A percentile compares a stretch with the other conserved stretches of the same genome.
Evolutionary conservation across 768 basidiomycete species (phyloP).

Genomic region (Pulveroboletus frians): DNA sequence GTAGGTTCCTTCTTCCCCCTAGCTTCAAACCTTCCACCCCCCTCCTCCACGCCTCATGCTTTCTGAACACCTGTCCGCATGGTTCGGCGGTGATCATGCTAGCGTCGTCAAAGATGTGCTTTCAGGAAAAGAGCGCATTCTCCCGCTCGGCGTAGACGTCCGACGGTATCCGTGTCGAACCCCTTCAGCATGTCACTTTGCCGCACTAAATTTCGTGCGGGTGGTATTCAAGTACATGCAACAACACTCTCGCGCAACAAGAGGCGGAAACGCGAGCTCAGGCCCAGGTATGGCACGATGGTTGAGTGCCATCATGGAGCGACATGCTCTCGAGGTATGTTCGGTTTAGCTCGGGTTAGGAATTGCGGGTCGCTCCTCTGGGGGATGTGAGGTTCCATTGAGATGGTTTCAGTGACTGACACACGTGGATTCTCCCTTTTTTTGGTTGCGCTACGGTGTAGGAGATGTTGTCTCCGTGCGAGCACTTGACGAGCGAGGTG

Average conservation of each 20-base stretch:
- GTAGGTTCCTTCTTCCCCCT: not conserved
- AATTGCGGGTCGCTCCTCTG: too few relatives aligned
- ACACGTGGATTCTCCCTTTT: not conserved
- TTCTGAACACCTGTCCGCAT: slow-evolving; percentile 9
- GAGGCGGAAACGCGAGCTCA: not conserved
- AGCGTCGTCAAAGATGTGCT: slow-evolving; percentile 19
- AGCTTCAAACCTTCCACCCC: not conserved
- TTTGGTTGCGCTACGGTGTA: slow-evolving; percentile 16
- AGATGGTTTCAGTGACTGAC: slow-evolving; percentile 1
- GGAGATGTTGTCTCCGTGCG: slow-evolving; percentile 51
- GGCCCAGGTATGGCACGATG: slow-evolving; percentile 6
- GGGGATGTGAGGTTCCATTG: not conserved
- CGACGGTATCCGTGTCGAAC: slow-evolving; percentile 41
- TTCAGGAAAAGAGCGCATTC: slow-evolving; percentile 36
- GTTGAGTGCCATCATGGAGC: slow-evolving; percentile 11
- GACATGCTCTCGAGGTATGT: slow-evolving; percentile 20
- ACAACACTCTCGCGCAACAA: not conserved
- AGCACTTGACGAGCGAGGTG: slow-evolving; percentile 39
- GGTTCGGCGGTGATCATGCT: slow-evolving; percentile 9
- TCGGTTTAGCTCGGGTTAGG: not conserved
- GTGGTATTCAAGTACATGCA: slow-evolving; percentile 33
- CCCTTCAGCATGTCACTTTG: slow-evolving; percentile 53
- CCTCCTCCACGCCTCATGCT: slow-evolving; percentile 5
- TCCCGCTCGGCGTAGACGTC: slow-evolving; percentile 38
- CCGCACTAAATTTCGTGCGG: slow-evolving; percentile 57